These are phyloP conservation scores for Beverwykella pulmonaria DNA, from an alignment of 495 filamentous ascomycete genomes.

Conservation along the genomic window DNA sequence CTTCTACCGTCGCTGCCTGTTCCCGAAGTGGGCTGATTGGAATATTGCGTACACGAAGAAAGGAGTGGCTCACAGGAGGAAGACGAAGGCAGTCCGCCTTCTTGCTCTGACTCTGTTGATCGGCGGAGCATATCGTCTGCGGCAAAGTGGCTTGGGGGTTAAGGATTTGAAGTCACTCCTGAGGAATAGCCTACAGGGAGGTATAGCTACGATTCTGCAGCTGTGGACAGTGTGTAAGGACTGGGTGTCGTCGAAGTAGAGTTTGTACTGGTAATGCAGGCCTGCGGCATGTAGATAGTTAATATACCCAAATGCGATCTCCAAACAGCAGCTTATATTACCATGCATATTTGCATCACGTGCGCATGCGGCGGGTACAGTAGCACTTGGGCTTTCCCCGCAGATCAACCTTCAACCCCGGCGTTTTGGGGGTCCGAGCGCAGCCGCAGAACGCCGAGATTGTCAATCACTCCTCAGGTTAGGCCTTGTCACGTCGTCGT, in stretches of 20 bases:
- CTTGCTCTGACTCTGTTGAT: conserved; percentile 14
- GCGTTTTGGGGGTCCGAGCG: background rate
- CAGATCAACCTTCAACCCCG: background rate
- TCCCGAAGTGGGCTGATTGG: conserved; percentile 62
- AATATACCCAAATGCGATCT: background rate
- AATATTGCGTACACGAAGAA: conserved; percentile 53
- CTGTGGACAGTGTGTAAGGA: background rate
- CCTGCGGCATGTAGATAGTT: background rate
- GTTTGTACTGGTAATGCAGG: background rate
- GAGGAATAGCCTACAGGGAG: background rate
- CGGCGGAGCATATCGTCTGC: conserved; percentile 11
- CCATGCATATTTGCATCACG: background rate
- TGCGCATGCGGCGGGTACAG: background rate
- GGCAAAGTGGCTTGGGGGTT: conserved; percentile 12
- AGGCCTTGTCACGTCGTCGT: background rate
- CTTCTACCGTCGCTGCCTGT: conserved; percentile 50
- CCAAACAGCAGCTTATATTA: background rate
- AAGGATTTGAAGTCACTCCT: conserved; percentile 13
- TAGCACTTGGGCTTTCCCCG: background rate
- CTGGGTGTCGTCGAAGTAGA: background rate
- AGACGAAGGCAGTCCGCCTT: background rate
- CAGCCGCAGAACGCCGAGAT: background rate
- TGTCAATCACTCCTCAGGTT: background rate
- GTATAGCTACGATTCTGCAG: background rate
- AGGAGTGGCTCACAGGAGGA: conserved; percentile 17